phyloP scores from a whole-genome alignment of 2,329 filamentous ascomycete species.

The Ophiostoma tasmaniense region DNA sequence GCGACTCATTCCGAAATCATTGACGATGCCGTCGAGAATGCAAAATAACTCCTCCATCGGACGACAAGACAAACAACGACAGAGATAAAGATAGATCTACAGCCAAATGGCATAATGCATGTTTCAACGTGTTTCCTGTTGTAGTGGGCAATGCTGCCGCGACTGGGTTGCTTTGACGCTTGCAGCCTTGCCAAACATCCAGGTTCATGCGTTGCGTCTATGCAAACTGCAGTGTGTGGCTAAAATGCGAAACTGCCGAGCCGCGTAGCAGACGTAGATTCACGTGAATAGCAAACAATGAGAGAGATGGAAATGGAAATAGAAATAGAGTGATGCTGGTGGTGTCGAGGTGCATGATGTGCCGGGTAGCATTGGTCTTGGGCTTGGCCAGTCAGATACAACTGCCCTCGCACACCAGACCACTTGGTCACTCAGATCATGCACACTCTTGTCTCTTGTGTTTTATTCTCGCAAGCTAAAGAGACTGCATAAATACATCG shows the following conservation, averaged over 20 bases:
- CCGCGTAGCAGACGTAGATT: neutral
- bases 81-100: neutral
- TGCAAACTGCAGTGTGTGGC: neutral
- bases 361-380: neutral
- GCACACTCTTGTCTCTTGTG: neutral
- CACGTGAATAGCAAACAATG: neutral
- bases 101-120: neutral
- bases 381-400: neutral
- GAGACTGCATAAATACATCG: neutral
- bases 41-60: too few relatives aligned
- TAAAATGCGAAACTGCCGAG: neutral
- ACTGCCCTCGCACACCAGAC: neutral
- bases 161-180: neutral
- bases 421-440: neutral
- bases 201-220: neutral
- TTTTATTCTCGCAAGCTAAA: neutral
- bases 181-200: neutral
- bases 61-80: neutral
- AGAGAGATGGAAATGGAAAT: neutral
- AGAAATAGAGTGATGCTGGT: neutral
- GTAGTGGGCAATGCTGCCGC: neutral
- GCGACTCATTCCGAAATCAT: neutral
- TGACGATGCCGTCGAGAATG: neutral
- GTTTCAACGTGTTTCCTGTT: neutral
- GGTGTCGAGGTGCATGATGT: neutral